A percentile compares a stretch with the other conserved stretches of the same genome.
Conservation (phyloP, 306 rosid genomes). For the Trifolium repens region DNA sequence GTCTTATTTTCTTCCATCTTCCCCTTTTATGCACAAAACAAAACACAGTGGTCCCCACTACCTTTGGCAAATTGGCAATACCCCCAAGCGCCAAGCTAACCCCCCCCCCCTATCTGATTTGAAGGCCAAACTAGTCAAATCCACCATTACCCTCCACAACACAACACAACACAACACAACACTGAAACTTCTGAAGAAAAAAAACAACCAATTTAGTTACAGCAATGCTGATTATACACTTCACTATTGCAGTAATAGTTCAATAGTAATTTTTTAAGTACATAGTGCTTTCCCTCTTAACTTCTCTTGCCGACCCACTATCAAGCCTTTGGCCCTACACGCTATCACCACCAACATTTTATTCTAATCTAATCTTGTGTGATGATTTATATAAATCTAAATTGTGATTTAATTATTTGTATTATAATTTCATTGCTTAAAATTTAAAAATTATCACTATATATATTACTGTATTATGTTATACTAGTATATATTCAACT, state of each 20-base stretch:
- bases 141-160: not conserved
- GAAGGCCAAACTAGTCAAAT: slow-evolving; percentile 42
- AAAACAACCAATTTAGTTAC: slow-evolving; percentile 5
- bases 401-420: too few relatives aligned
- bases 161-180: not conserved
- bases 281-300: slow-evolving; percentile 46
- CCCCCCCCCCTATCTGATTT: not conserved
- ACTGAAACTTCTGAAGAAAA: not conserved
- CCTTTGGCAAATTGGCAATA: slow-evolving; percentile 12
- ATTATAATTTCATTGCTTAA: too few relatives aligned
- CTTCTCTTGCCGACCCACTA: slow-evolving; percentile 44
- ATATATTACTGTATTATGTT: too few relatives aligned
- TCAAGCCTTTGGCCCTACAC: slow-evolving; percentile 47
- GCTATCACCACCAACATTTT: not conserved
- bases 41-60: slow-evolving; percentile 33
- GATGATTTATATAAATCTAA: too few relatives aligned
- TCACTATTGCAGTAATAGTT: not conserved
- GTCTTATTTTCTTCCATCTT: slow-evolving; percentile 7
- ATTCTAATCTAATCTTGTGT: not conserved
- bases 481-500: too few relatives aligned
- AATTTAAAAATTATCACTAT: too few relatives aligned
- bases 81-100: not conserved
- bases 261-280: not conserved
- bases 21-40: slow-evolving; percentile 19
- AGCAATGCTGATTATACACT: not conserved